Percentiles rank a stretch among this genome's conserved stretches.
Conservation (phyloP, 2,329 filamentous ascomycete species). For the Xylariomycetidae sp. region DNA sequence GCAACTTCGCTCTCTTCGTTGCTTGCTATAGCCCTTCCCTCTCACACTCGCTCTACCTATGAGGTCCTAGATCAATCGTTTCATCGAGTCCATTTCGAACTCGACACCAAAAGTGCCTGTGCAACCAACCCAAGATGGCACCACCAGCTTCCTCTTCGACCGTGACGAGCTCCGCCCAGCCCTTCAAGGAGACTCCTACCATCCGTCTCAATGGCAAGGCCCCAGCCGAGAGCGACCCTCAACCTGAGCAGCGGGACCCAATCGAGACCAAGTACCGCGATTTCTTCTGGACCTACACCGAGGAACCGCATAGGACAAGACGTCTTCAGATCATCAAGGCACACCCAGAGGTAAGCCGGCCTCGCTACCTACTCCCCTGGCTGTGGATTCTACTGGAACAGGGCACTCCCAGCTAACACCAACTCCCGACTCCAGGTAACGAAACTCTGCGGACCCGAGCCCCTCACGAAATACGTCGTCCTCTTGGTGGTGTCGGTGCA, state of each 20-base stretch:
- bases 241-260: slow-evolving; percentile 30
- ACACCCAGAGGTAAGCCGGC: slow-evolving; percentile 71
- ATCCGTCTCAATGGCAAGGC: slow-evolving; percentile 18
- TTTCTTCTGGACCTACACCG: slow-evolving; percentile 99
- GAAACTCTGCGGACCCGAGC: slow-evolving; percentile 94
- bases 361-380: slow-evolving; percentile 9
- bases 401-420: slow-evolving; percentile 7
- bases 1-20: no score
- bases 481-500: slow-evolving; percentile 77
- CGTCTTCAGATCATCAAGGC: slow-evolving; percentile 95
- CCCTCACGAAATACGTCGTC: slow-evolving; percentile 91
- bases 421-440: slow-evolving; percentile 57
- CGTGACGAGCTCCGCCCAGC: slow-evolving; percentile 17
- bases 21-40: no score
- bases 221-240: slow-evolving; percentile 8
- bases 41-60: slow-evolving; percentile 1
- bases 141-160: slow-evolving; percentile 21
- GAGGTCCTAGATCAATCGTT: neutral
- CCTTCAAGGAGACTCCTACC: slow-evolving; percentile 16
- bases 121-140: slow-evolving; percentile 16
- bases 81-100: no score
- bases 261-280: slow-evolving; percentile 43
- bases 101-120: no score
- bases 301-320: slow-evolving; percentile 90
- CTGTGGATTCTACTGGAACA: no score